Percentiles rank a stretch among this genome's conserved stretches.
These are phyloP conservation scores for Hypholoma fasciculare DNA, from an alignment of 768 basidiomycete genomes.

Conservation along the genomic window DNA sequence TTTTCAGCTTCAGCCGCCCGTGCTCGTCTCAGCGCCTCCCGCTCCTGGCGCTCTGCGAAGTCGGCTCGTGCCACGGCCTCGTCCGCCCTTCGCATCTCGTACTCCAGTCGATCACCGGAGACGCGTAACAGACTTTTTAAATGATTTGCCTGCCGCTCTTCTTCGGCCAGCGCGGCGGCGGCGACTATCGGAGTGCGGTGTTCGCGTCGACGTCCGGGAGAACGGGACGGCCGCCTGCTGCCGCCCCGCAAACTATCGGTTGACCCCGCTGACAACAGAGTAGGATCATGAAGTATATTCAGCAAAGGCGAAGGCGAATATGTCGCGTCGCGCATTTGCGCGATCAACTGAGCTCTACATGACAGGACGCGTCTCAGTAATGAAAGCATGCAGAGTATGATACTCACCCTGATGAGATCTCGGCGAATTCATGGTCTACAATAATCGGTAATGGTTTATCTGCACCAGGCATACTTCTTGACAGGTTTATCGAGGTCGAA, in stretches of 20 bases:
- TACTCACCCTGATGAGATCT: slow-evolving; percentile 5
- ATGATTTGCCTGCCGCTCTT: slow-evolving; percentile 56
- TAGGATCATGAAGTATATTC: slow-evolving; percentile 22
- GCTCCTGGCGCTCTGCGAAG: slow-evolving; percentile 48
- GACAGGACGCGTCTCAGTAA: neutral
- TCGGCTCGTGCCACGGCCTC: slow-evolving; percentile 51
- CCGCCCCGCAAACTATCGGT: slow-evolving; percentile 6
- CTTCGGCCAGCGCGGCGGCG: slow-evolving; percentile 44
- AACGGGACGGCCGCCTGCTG: slow-evolving; percentile 35
- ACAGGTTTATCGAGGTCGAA: too few species aligned
- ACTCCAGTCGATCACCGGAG: slow-evolving; percentile 54
- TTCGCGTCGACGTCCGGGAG: slow-evolving; percentile 33
- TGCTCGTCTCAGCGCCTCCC: slow-evolving; percentile 37
- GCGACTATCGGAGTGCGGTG: slow-evolving; percentile 38
- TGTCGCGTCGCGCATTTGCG: slow-evolving; percentile 23
- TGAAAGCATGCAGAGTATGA: neutral
- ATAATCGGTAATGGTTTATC: slow-evolving; percentile 20
- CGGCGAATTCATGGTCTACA: slow-evolving; percentile 5
- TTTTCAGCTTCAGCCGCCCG: slow-evolving; percentile 41
- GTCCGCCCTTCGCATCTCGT: slow-evolving; percentile 56
- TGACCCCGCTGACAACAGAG: slow-evolving; percentile 14
- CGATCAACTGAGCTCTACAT: slow-evolving; percentile 16
- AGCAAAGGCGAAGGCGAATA: slow-evolving; percentile 23
- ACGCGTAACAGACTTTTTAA: slow-evolving; percentile 52
- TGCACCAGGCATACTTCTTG: slow-evolving; percentile 17